These are phyloP conservation scores for Schwanniomyces etchellsii DNA, from an alignment of 1,139 yeast species.

Conservation along the genomic window DNA sequence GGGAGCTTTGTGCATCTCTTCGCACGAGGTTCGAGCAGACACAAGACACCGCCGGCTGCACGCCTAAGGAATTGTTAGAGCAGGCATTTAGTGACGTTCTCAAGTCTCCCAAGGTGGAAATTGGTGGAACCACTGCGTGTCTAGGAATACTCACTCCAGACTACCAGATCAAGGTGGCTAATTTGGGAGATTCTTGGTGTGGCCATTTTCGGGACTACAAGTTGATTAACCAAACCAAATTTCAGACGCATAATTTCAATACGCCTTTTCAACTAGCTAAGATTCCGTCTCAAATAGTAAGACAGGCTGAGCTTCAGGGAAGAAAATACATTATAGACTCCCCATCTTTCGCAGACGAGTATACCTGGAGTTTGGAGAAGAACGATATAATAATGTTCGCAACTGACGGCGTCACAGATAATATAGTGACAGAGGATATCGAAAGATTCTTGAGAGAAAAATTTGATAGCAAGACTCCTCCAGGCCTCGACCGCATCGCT, in stretches of 20 bases:
- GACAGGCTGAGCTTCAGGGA: conserved; percentile 52
- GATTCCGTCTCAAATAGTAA: conserved; percentile 59
- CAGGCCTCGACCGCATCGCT: conserved; percentile 35
- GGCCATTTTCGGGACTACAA: conserved; percentile 70
- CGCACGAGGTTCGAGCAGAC: conserved; percentile 21
- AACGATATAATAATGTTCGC: conserved; percentile 80
- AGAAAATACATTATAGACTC: conserved; percentile 55
- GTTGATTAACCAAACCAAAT: conserved; percentile 60
- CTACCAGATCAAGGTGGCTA: conserved; percentile 56
- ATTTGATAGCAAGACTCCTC: conserved; percentile 14
- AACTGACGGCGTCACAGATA: conserved; percentile 93
- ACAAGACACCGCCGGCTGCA: conserved; percentile 3
- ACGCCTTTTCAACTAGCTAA: conserved; percentile 90
- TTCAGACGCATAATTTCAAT: conserved; percentile 85
- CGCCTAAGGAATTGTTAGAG: conserved; percentile 49
- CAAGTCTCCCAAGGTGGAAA: conserved; percentile 57
- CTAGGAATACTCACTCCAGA: conserved; percentile 64
- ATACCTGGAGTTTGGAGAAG: conserved; percentile 46
- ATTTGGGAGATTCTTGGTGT: conserved; percentile 94
- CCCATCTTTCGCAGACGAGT: conserved; percentile 49
- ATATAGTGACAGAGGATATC: conserved; percentile 70
- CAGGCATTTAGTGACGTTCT: conserved; percentile 51
- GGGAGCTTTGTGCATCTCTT: conserved; percentile 54
- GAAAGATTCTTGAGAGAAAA: conserved; percentile 53
- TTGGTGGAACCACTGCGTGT: conserved; percentile 96